Base-by-base conservation (phyloP, 1,284 basidiomycete species). In the Kwoniella shivajii region DNA sequence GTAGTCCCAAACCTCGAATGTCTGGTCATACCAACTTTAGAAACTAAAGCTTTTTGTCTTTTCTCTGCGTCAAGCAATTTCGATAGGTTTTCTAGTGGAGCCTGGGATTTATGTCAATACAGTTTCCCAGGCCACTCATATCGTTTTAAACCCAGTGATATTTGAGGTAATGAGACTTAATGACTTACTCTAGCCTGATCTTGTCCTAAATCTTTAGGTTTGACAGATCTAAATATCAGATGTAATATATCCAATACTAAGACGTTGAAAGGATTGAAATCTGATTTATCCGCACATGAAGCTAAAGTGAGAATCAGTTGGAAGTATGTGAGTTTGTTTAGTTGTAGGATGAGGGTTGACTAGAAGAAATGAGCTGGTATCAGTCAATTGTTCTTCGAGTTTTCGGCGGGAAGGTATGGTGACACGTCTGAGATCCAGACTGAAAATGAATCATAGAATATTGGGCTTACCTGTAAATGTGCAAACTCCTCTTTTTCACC, bases 1-100 rank as follows among this genome's bases (percentile, higher is more conserved):
- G 92, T 95, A 0, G 93, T 96, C 0, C 93, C 93, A 75, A 97
- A 97, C 36, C 93, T 85, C 24, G 91, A 91, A 77, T 97, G 93
- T 27, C 93, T 84, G 16, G 90, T 88, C n/a, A 85, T 66, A 11
- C 67, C 67, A 18, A 66, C 65, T 33, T 72, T 62, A 14, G 64
- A 79, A 13, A 84, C 72, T 54, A 85, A 80, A 31, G 82, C 81
- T 61, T 85, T 86, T 34, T 81, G 79, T 54, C 82, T 82, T 60
- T 84, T 84, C 77, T 95, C 92, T 36, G 82, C 79, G 5, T 84
- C 85, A 4, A 96, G 83, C 48, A 94, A 83, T 38, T 83, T 82
- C 14, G 86, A 83, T 1, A 93, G 80, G 39, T 84, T 73, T 13
- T 77, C 86, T 52, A 84, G 82, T 4, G 84, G 81, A 7, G 86